Conservation (phyloP, 179 eudicot genomes). For the Corrigiola litoralis region DNA sequence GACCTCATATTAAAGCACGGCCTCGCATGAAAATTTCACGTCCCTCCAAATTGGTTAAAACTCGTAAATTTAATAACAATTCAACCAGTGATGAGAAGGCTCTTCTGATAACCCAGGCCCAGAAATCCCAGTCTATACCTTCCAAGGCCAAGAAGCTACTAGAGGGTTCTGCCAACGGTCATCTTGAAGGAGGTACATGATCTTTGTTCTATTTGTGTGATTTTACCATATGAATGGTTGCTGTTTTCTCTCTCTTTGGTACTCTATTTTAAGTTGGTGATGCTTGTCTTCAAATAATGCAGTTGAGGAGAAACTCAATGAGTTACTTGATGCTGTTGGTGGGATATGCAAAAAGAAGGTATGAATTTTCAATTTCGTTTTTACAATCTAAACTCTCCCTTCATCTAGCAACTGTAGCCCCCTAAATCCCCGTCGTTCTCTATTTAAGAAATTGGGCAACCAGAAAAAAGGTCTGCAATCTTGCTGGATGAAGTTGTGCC, state of each 20-base stretch:
- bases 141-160: slow-evolving; percentile 48
- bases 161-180: slow-evolving; percentile 47
- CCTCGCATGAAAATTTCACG: slow-evolving; percentile 43
- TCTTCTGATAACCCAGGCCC: slow-evolving; percentile 24
- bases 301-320: slow-evolving; percentile 91
- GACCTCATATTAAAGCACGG: slow-evolving; percentile 24
- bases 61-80: slow-evolving; percentile 34
- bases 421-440: too few species aligned
- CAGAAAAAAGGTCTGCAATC: too few species aligned
- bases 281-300: slow-evolving; percentile 26
- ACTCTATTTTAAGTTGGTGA: not conserved
- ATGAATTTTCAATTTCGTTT: not conserved
- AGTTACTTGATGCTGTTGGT: slow-evolving; percentile 74
- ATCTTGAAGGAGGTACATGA: slow-evolving; percentile 66
- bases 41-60: slow-evolving; percentile 48
- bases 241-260: not conserved
- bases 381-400: too few species aligned
- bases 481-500: too few species aligned
- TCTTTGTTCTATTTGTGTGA: not conserved
- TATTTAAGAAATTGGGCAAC: too few species aligned
- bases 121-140: slow-evolving; percentile 32
- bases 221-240: not conserved
- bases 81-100: slow-evolving; percentile 30
- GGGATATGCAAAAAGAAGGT: slow-evolving; percentile 96
- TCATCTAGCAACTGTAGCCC: too few species aligned